Conservation (phyloP, 148 eudicot species). For the Heliosperma pusillum region DNA sequence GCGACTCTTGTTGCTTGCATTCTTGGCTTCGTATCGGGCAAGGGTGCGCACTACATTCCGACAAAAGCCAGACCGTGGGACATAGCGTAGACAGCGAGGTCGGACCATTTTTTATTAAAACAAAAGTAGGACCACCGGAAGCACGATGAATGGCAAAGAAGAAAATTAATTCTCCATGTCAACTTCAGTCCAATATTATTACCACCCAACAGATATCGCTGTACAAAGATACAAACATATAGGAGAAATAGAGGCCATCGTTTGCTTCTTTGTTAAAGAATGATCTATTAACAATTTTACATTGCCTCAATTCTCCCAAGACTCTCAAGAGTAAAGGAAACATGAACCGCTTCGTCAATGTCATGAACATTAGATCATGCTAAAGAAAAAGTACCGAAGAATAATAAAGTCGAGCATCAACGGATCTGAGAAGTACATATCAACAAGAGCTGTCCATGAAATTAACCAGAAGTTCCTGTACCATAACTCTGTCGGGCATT, state of each 20-base stretch:
- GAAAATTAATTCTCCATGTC: too few species aligned
- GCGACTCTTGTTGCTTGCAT: too few species aligned
- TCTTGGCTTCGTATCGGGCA: too few species aligned
- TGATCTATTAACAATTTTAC: neutral
- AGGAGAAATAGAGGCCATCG: neutral
- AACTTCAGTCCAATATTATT: too few species aligned
- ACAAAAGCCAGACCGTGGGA: too few species aligned
- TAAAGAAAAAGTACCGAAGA: neutral
- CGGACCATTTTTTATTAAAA: too few species aligned
- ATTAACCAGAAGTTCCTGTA: constrained; percentile 75
- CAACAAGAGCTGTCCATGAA: constrained; percentile 79
- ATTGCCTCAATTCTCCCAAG: neutral
- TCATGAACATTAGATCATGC: neutral
- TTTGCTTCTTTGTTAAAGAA: neutral
- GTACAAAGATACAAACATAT: neutral
- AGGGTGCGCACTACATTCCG: too few species aligned
- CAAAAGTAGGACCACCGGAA: too few species aligned
- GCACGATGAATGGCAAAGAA: too few species aligned
- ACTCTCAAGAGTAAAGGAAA: neutral
- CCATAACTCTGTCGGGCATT: constrained; percentile 94
- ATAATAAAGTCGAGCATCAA: neutral
- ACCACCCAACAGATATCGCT: neutral
- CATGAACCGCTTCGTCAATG: neutral
- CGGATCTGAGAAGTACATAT: constrained; percentile 2
- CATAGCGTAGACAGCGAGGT: too few species aligned